A percentile compares a stretch with the other conserved stretches of the same genome.
Evolutionary conservation across 2,329 filamentous ascomycete genomes (phyloP).

Genomic region (Verticillium tricorpus): DNA sequence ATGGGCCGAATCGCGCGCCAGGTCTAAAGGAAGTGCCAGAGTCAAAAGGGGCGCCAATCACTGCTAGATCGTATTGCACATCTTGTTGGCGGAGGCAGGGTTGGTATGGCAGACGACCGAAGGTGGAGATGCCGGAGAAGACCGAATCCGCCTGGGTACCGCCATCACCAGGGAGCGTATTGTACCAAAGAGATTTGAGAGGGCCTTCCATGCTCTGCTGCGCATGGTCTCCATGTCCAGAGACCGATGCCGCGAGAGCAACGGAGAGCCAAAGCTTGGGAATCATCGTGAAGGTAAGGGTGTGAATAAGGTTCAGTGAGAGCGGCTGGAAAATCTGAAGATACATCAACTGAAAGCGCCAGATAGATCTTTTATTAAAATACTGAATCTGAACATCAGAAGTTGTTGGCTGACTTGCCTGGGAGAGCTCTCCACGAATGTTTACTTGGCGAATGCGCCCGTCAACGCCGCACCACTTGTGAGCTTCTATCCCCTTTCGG

Average conservation of each 20-base stretch:
- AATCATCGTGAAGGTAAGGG: conserved; percentile 18
- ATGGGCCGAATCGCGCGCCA: conserved; percentile 79
- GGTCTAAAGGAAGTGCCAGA: conserved; percentile 82
- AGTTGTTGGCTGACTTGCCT: neutral
- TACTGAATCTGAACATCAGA: neutral
- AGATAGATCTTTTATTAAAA: neutral
- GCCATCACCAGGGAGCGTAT: conserved; percentile 74
- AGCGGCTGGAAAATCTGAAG: neutral
- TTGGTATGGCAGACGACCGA: conserved; percentile 72
- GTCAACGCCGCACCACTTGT: neutral
- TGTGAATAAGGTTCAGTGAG: neutral
- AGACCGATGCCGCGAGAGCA: conserved; percentile 42
- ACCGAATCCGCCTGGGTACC: conserved; percentile 85
- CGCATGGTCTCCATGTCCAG: conserved; percentile 56
- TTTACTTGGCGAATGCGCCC: neutral
- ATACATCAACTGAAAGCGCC: neutral
- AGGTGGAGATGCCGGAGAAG: conserved; percentile 84
- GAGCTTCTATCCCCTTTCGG: neutral
- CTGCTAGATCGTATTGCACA: conserved; percentile 78
- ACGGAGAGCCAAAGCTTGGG: conserved; percentile 25
- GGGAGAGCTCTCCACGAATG: neutral
- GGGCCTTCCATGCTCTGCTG: conserved; percentile 64
- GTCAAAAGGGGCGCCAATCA: conserved; percentile 80
- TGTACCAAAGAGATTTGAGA: conserved; percentile 76
- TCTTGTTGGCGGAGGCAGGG: conserved; percentile 68